Evolutionary conservation across 2,329 filamentous ascomycete species (phyloP).

Genomic region (Penicillium sp.): DNA sequence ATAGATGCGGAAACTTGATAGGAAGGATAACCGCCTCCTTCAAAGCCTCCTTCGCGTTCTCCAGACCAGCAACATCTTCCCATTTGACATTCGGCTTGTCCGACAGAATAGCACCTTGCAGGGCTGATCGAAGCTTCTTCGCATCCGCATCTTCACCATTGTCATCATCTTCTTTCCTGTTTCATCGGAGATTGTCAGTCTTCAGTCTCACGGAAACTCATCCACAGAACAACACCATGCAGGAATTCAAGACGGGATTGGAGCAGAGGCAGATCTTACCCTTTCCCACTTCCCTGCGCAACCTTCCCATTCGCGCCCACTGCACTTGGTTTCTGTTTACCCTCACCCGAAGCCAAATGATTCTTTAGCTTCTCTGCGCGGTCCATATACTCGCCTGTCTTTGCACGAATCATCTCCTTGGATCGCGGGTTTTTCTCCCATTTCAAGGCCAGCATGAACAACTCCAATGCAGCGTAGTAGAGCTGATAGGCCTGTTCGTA

Average conservation of each 20-base stretch:
- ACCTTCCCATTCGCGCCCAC: constrained; percentile 55
- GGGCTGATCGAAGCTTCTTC: constrained; percentile 90
- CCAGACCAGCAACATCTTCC: constrained; percentile 96
- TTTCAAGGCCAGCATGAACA: constrained; percentile 98
- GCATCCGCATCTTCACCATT: constrained; percentile 77
- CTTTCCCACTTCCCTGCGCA: constrained; percentile 54
- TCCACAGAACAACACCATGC: neutral
- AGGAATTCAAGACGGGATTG: neutral
- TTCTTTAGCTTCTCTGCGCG: constrained; percentile 96
- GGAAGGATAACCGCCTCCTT: constrained; percentile 98
- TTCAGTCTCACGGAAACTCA: neutral
- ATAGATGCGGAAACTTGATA: constrained; percentile 97
- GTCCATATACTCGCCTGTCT: constrained; percentile 97
- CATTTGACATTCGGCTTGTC: constrained; percentile 96
- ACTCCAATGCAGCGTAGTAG: constrained; percentile 93
- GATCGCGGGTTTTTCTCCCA: constrained; percentile 99
- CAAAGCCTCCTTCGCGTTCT: constrained; percentile 90
- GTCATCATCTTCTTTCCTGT: constrained; percentile 58
- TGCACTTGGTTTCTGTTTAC: constrained; percentile 53
- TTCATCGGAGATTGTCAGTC: constrained; percentile 4
- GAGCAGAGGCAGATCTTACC: constrained; percentile 40
- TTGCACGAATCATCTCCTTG: constrained; percentile 95
- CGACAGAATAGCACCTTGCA: constrained; percentile 87
- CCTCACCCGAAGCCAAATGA: constrained; percentile 69
- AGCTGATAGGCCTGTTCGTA: constrained; percentile 96